Evolutionary conservation across 805 yeast species (phyloP), one percentile per base, ranked within the genome.

Genomic region (Yamadazyma paraphyllophila): DNA sequence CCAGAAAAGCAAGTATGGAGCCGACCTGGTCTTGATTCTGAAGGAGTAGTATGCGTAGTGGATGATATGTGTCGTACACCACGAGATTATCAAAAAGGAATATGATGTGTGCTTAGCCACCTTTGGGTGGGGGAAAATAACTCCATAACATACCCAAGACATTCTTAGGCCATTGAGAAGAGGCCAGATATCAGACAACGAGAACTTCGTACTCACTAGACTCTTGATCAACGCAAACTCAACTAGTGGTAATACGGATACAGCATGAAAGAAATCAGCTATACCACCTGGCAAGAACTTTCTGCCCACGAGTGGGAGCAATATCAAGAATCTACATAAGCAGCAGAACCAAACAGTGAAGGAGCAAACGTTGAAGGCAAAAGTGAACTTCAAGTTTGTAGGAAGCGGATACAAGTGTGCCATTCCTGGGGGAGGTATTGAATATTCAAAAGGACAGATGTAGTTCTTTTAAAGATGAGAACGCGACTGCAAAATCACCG

Each of bases 231-330:
- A 12, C 25, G 61, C 41, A 27, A 60, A 52, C 4, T 59, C 63
- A 2, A 61, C 39, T 13, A 69, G 52, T 9, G 76, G 75, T 7
- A 64, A 47, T 14, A 66, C 46, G 1, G 75, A 51, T 25, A 71
- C 70, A 9, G 64, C 63, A 39, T 71, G 76, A 53, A 81, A 77
- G 62, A 82, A 84, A 52, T 79, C 85, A 37, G 87, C 86, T 10
- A 85, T 80, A 0, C 88, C 90, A 6, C 84, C 88, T 1, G 89
- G 85, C 15, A 84, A 60, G 52, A 82, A 84, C 51, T 69, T 70
- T 27, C 80, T 62, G 0, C 88, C 86, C n/a, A 82, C 88, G 20
- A 85, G 62, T 0, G 88, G 87, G 37, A 80, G 63, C 26, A 85
- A 63, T 1, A 82, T 62, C 11, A 73, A 44, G 50, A 82, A 71